These are phyloP conservation scores for Scedosporium aurantiacum DNA, from an alignment of 2,329 filamentous ascomycete species.

Conservation along the genomic window DNA sequence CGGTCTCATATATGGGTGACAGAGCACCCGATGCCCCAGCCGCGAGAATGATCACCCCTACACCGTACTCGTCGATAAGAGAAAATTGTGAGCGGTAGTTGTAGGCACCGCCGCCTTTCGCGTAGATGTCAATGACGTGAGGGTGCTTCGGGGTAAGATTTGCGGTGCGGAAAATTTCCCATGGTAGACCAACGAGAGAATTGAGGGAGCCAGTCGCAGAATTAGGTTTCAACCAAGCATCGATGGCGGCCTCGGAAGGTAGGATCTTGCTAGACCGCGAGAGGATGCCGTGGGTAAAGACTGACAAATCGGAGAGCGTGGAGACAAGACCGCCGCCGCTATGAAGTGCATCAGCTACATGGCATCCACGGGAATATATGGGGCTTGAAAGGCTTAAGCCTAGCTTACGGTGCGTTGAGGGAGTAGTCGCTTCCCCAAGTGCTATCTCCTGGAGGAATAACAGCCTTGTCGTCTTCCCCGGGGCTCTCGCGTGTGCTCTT, in stretches of 20 bases:
- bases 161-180: constrained; percentile 23
- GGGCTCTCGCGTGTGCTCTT: constrained; percentile 16
- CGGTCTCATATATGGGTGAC: constrained; percentile 15
- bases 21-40: constrained; percentile 20
- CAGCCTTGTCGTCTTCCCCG: constrained; percentile 17
- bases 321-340: constrained; percentile 25
- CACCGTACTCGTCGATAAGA: constrained; percentile 24
- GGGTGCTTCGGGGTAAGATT: constrained; percentile 17
- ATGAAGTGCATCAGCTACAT: background rate
- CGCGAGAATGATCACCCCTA: constrained; percentile 19
- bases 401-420: constrained; percentile 19
- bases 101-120: constrained; percentile 22
- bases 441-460: constrained; percentile 21
- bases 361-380: background rate
- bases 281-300: constrained; percentile 18
- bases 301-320: constrained; percentile 20
- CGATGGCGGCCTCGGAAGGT: constrained; percentile 13
- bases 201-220: constrained; percentile 18
- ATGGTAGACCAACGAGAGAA: constrained; percentile 23
- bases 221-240: constrained; percentile 24
- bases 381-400: constrained; percentile 1
- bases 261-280: constrained; percentile 15
- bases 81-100: constrained; percentile 23
- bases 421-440: constrained; percentile 24
- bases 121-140: constrained; percentile 19